Base-by-base conservation (phyloP, 116 monocot genomes). In the Iris pallida region DNA sequence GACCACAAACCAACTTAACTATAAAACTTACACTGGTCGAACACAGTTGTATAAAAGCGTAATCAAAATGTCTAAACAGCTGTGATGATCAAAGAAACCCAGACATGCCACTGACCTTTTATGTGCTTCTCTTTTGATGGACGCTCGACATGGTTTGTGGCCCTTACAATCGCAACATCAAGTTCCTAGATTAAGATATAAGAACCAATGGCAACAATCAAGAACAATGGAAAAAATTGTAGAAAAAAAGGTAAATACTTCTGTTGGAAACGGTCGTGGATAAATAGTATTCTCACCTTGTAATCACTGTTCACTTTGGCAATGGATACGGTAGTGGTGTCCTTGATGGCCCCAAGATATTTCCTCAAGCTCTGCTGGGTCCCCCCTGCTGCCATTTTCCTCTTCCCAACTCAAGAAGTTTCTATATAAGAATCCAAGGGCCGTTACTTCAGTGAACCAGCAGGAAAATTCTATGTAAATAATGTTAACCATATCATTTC, bases 251-350 rank as follows among this genome's bases (percentile, higher is more conserved):
- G 4, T 12, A 66, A 53, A 9, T 41, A 30, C 44, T 13, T 55
- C 2, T 55, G 30, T 48, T 47, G 42, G 58, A 20, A 12, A 2
- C 9, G 16, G 6, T 45, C 11, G 47, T 7, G 6, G 5, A 5
- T n/a, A 40, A 41, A 42, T 53, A 63, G 45, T 51, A 6, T 14
- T 63, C 20, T 68, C 7, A 90, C 97, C 93, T 85, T 90, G 83
- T 87, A 98, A 77, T 98, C 90, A 64, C 97, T 98, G 75, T 98
- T 98, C 47, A 98, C 92, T 84, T 98, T 98, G n/a, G 97, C 97
- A 74, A 92, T 68, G 11, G 76, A 78, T 20, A 98, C 88, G 0
- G 90, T 98, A 5, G 97, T 98, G 3, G 90, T 75, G 67, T 98
- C 97, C 75, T 98, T 98, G 11, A 92, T 77, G 42, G 93, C 93